Evolutionary conservation across 495 filamentous ascomycete species (phyloP).

Genomic region (Saxispiralis lemnorum): DNA sequence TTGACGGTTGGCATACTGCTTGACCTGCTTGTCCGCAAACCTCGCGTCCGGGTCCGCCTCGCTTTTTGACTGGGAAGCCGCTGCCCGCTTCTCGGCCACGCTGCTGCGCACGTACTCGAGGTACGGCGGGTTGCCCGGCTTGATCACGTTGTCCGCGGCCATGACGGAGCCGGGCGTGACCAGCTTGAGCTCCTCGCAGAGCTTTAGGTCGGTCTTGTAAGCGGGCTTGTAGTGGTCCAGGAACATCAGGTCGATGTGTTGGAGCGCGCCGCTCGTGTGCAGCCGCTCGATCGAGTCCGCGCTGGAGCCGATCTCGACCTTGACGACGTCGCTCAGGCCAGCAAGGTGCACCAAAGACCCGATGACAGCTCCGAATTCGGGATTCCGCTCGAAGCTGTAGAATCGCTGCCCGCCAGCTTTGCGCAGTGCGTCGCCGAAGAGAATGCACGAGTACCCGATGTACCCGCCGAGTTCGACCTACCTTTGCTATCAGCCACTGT

Average conservation of each 20-base stretch:
- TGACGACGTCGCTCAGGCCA: constrained; percentile 46
- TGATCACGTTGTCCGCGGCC: constrained; percentile 57
- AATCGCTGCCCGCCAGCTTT: constrained; percentile 42
- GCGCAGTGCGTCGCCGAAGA: constrained; percentile 46
- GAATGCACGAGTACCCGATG: constrained; percentile 59
- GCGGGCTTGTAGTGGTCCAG: constrained; percentile 60
- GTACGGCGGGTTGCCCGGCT: constrained; percentile 61
- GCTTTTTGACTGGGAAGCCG: constrained; percentile 15
- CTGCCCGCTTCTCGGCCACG: constrained; percentile 30
- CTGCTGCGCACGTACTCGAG: constrained; percentile 44
- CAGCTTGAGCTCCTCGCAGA: constrained; percentile 49
- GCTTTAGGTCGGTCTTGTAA: constrained; percentile 53
- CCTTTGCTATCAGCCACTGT: constrained; percentile 6
- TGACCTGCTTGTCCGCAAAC: constrained; percentile 17
- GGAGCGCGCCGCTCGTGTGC: constrained; percentile 32
- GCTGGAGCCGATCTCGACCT: constrained; percentile 48
- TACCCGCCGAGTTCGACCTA: constrained; percentile 64
- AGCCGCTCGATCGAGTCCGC: constrained; percentile 40
- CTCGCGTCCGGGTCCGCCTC: constrained; percentile 15
- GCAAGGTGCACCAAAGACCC: constrained; percentile 47
- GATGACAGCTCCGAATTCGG: constrained; percentile 48
- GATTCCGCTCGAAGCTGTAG: constrained; percentile 48
- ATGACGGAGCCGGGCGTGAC: constrained; percentile 43
- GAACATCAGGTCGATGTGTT: constrained; percentile 49
- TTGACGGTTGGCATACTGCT: constrained; percentile 26